Conservation (phyloP, 352 stramenopile genomes). For the Pythium chondricola region DNA sequence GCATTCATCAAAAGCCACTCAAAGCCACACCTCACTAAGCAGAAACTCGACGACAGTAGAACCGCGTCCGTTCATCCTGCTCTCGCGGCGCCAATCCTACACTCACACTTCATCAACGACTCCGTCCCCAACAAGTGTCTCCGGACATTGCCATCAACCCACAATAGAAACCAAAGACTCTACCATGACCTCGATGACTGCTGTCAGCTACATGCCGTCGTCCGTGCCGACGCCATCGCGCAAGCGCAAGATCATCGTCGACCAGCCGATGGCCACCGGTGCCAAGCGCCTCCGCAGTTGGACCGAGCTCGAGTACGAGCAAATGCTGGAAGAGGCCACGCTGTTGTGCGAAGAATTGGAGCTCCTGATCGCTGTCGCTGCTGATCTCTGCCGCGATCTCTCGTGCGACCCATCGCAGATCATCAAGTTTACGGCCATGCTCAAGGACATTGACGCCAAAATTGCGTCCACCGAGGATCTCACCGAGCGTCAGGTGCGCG, state of each 20-base stretch:
- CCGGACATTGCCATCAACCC: too few relatives aligned
- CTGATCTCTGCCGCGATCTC: conserved; percentile 54
- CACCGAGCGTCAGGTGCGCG: conserved; percentile 48
- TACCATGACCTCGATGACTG: conserved; percentile 7
- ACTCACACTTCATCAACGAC: too few relatives aligned
- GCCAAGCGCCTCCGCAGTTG: conserved; percentile 52
- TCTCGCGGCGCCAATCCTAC: too few relatives aligned
- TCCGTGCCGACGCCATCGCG: conserved; percentile 4
- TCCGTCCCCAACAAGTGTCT: too few relatives aligned
- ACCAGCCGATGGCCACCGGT: conserved; percentile 5
- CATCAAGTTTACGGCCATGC: conserved; percentile 20
- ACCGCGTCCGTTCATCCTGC: too few relatives aligned
- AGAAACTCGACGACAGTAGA: too few relatives aligned
- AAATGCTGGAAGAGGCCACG: conserved; percentile 62
- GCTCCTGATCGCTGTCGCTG: conserved; percentile 49
- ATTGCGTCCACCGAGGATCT: conserved; percentile 41
- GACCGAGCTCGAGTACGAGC: conserved; percentile 69
- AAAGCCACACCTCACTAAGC: too few relatives aligned
- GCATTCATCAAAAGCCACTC: too few relatives aligned
- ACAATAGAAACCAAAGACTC: background rate
- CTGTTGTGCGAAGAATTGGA: conserved; percentile 65
- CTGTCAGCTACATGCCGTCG: conserved; percentile 2
- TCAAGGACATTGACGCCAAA: conserved; percentile 41
- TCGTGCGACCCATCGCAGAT: conserved; percentile 26
- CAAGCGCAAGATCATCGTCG: conserved; percentile 24